phyloP scores from a whole-genome alignment of 495 filamentous ascomycete species.

The Aspergillus campestris region DNA sequence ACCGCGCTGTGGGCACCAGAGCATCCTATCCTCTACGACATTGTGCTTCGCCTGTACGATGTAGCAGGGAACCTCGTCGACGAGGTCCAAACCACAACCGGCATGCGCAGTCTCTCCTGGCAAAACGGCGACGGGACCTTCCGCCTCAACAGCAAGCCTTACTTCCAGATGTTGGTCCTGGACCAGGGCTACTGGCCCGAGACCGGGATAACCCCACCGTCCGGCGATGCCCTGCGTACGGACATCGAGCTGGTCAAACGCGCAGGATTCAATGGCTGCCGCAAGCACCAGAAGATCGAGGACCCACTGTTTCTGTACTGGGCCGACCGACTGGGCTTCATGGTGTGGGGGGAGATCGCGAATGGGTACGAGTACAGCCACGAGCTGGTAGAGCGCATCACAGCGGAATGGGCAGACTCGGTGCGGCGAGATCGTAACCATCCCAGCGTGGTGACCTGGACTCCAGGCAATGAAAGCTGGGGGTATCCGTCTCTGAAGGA shows the following conservation, averaged over 20 bases:
- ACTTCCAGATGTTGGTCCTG: constrained; percentile 30
- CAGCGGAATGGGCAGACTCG: constrained; percentile 47
- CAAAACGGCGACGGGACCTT: constrained; percentile 29
- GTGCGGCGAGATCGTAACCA: constrained; percentile 53
- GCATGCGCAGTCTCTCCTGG: constrained; percentile 31
- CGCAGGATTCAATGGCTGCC: constrained; percentile 30
- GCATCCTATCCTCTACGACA: constrained; percentile 29
- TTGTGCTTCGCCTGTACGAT: constrained; percentile 21
- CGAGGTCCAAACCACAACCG: constrained; percentile 23
- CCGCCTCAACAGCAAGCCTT: constrained; percentile 28
- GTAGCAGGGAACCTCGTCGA: constrained; percentile 13
- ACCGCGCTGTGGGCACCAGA: constrained; percentile 32
- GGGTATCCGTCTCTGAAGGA: constrained; percentile 43
- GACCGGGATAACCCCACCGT: constrained; percentile 32
- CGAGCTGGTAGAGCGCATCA: constrained; percentile 44
- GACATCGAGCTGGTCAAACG: constrained; percentile 27
- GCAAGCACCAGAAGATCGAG: constrained; percentile 36
- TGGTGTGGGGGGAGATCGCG: constrained; percentile 36
- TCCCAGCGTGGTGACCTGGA: constrained; percentile 53
- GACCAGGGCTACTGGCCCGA: constrained; percentile 35
- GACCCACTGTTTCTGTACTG: constrained; percentile 31
- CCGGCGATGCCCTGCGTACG: constrained; percentile 19
- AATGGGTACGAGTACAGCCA: constrained; percentile 42
- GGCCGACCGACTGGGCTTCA: constrained; percentile 31
- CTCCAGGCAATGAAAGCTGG: constrained; percentile 56